These are phyloP conservation scores for Syzygium aromaticum DNA, from an alignment of 345 rosid genomes.

Conservation along the genomic window DNA sequence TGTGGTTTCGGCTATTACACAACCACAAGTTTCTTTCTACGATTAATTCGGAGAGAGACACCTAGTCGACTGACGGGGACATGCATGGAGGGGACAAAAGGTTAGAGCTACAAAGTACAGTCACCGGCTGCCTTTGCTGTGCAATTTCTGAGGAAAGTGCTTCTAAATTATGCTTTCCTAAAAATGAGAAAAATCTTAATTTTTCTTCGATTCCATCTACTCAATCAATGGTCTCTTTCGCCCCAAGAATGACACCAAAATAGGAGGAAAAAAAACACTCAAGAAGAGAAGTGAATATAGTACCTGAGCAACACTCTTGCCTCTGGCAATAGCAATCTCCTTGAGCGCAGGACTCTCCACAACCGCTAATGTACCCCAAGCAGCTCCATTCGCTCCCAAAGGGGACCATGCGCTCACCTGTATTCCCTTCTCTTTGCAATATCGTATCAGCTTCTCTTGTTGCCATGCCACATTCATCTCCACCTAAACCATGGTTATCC, in stretches of 20 bases:
- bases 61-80: neutral
- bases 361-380: constrained; percentile 9
- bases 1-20: no score
- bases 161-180: neutral
- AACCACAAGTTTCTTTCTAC: neutral
- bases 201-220: neutral
- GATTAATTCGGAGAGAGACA: neutral
- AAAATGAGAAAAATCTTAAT: neutral
- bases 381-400: constrained; percentile 9
- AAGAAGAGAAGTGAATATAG: no score
- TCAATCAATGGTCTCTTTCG: no score
- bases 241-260: neutral
- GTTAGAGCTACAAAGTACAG: neutral
- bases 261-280: neutral
- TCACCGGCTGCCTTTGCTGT: neutral
- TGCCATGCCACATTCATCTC: constrained; percentile 17
- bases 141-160: neutral
- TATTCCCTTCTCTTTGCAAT: constrained; percentile 8
- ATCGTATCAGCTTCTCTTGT: constrained; percentile 7
- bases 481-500: neutral
- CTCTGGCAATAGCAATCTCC: constrained; percentile 3
- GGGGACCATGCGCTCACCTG: constrained; percentile 15
- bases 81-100: neutral
- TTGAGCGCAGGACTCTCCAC: constrained; percentile 3
- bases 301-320: constrained; percentile 6